Evolutionary conservation across 2,329 filamentous ascomycete species (phyloP).

Genomic region (Neurospora crassa): DNA sequence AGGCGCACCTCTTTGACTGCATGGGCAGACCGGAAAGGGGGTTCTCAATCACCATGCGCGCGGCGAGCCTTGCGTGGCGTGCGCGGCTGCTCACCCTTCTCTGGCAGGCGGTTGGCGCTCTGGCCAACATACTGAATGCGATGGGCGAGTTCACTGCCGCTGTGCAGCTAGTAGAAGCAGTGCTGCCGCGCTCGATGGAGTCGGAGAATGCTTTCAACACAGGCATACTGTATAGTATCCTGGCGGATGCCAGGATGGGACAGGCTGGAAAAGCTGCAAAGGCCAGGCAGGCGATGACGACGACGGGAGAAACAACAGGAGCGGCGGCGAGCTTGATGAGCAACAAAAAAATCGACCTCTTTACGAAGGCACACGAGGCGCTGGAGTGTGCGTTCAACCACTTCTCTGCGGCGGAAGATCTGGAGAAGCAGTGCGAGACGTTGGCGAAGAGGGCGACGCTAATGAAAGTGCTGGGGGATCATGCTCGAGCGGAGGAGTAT

Average conservation of each 20-base stretch:
- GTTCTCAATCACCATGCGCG: constrained; percentile 68
- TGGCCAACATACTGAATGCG: constrained; percentile 60
- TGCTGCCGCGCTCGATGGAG: constrained; percentile 70
- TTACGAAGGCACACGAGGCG: constrained; percentile 49
- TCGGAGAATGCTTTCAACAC: constrained; percentile 52
- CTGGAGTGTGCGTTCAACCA: constrained; percentile 54
- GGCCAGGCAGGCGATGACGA: background rate
- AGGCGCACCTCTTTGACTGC: constrained; percentile 59
- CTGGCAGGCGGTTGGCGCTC: constrained; percentile 60
- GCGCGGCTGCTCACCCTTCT: constrained; percentile 58
- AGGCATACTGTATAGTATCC: constrained; percentile 57
- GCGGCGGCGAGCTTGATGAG: constrained; percentile 4
- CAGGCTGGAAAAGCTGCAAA: constrained; percentile 47
- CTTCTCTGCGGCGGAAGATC: constrained; percentile 58
- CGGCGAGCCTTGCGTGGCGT: constrained; percentile 63
- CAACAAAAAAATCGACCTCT: constrained; percentile 41
- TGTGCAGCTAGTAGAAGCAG: constrained; percentile 51
- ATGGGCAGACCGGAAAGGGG: constrained; percentile 62
- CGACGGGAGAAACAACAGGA: background rate
- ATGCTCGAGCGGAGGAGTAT: constrained; percentile 53
- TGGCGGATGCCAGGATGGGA: constrained; percentile 74
- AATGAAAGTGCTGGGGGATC: constrained; percentile 60
- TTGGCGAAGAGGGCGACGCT: constrained; percentile 75
- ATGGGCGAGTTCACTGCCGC: constrained; percentile 63
- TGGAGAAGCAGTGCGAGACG: constrained; percentile 64